Base-by-base conservation (phyloP, 768 basidiomycete genomes). In the Gymnopilus junonius region DNA sequence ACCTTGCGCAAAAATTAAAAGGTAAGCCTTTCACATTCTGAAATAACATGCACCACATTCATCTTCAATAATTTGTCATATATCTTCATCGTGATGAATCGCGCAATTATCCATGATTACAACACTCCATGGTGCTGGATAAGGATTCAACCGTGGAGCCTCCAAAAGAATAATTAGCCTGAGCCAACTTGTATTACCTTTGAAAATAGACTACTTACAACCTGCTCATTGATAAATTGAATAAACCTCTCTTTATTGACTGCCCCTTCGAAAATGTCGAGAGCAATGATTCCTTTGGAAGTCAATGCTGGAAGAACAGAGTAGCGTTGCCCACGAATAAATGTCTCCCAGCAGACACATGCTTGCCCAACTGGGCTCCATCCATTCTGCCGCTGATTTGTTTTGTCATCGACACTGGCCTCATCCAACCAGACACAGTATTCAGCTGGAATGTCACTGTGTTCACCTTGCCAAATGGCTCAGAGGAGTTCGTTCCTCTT, bases 21-120 rank as follows among this genome's bases (percentile, higher is more conserved):
- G 25, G 12, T 50, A 8, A 37, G 50, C 11, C 15, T 25, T 12
- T 8, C 32, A n/a, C 35, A 35, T 17, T 12, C 63, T 45, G 5
- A 58, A 34, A 32, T 55, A 4, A 63, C 62, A 65, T 66, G 3
- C 35, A 71, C 73, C 51, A 48, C 70, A 72, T 58, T 73, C 69
- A 45, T 61, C 73, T 42, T 69, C 71, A 20, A 79, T 71, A 20
- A 79, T 51, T 2, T 59, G 46, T 1, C 70, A 64, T 14, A 81
- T 62, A 0, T 78, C 74, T 21, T 76, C 71, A 39, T 73, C 70
- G 40, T 81, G 75, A 54, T 82, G 79, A 23, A 81, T 82, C 2
- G 68, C 51, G 34, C 77, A 80, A 63, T 81, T 82, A 63, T 82
- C 76, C 21, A 81, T 63, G 1, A 82, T 69, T n/a, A 80, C 66